Conservation (phyloP, 345 rosid genomes). For the Syzygium aqueum region DNA sequence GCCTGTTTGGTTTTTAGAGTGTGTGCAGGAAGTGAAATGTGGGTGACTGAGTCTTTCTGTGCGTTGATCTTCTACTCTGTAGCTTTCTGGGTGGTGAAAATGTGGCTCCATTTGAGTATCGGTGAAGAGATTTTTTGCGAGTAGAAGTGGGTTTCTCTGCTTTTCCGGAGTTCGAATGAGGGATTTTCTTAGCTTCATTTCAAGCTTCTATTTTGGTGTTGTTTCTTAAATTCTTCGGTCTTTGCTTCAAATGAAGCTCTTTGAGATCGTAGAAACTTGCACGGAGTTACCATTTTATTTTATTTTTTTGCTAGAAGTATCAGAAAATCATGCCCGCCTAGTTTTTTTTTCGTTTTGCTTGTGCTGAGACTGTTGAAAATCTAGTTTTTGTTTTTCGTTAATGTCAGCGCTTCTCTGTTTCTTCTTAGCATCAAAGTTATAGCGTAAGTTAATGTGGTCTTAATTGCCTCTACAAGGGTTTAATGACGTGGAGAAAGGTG, state of each 20-base stretch:
- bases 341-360: neutral
- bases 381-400: neutral
- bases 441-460: neutral
- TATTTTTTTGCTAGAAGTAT: neutral
- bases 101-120: neutral
- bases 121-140: neutral
- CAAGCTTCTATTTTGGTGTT: neutral
- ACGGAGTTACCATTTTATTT: neutral
- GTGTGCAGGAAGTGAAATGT: neutral
- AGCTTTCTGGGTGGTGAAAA: neutral
- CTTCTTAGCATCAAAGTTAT: neutral
- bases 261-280: neutral
- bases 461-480: constrained; percentile 25
- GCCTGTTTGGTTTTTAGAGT: neutral
- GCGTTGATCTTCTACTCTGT: neutral
- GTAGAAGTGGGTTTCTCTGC: neutral
- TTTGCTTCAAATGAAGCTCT: neutral
- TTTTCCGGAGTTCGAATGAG: neutral
- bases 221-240: neutral
- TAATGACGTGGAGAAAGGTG: constrained; percentile 43
- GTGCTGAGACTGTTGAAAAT: neutral
- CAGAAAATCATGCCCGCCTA: neutral
- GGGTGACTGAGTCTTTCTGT: neutral
- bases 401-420: neutral
- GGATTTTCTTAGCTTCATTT: neutral